A percentile compares a stretch with the other conserved stretches of the same genome.
Evolutionary conservation across 768 basidiomycete species (phyloP).

Genomic region (Russula compacta): DNA sequence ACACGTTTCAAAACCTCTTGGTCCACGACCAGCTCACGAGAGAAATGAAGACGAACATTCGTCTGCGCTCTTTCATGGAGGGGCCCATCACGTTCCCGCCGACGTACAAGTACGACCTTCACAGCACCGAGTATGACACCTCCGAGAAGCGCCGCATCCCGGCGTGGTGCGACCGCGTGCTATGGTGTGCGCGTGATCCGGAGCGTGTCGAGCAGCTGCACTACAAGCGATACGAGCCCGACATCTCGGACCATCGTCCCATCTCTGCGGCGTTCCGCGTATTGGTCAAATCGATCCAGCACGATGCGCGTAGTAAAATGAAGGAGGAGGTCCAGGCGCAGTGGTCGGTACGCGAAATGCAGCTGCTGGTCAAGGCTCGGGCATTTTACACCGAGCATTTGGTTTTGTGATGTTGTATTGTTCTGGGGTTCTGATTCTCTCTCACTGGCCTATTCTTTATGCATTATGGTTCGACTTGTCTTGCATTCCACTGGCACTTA

Average conservation of each 20-base stretch:
- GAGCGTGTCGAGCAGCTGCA: slow-evolving; percentile 54
- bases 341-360: slow-evolving; percentile 38
- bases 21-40: slow-evolving; percentile 83
- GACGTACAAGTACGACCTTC: slow-evolving; percentile 91
- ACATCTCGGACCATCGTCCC: slow-evolving; percentile 86
- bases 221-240: slow-evolving; percentile 77
- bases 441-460: neutral
- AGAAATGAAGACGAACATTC: slow-evolving; percentile 82
- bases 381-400: slow-evolving; percentile 30
- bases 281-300: slow-evolving; percentile 62
- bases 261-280: slow-evolving; percentile 72
- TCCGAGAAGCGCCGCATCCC: slow-evolving; percentile 85
- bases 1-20: slow-evolving; percentile 54
- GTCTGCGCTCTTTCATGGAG: slow-evolving; percentile 76
- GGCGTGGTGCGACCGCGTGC: slow-evolving; percentile 94
- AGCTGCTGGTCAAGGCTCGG: slow-evolving; percentile 26
- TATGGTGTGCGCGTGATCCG: slow-evolving; percentile 58
- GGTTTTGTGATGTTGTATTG: slow-evolving; percentile 21
- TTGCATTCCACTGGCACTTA: neutral
- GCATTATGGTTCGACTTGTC: neutral
- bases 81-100: slow-evolving; percentile 76
- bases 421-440: neutral
- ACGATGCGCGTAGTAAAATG: slow-evolving; percentile 46
- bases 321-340: slow-evolving; percentile 45
- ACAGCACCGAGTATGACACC: slow-evolving; percentile 71